These are phyloP conservation scores for Immersiporthe knoxdaviesiana DNA, from an alignment of 2,329 filamentous ascomycete species.

Conservation along the genomic window DNA sequence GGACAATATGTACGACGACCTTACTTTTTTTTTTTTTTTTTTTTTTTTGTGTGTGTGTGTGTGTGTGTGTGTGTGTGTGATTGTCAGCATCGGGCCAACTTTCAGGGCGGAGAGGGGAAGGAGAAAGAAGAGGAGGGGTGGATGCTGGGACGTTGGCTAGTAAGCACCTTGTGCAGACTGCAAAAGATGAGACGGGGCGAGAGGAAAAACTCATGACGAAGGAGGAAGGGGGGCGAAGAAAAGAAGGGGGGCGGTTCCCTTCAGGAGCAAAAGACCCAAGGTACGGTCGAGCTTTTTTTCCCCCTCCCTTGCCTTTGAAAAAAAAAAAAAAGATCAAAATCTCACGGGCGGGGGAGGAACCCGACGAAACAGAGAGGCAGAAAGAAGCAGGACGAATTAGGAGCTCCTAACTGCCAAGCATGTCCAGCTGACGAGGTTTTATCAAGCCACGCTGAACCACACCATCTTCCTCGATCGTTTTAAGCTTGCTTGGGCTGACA, in stretches of 20 bases:
- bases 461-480: neutral
- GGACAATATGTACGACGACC: neutral
- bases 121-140: neutral
- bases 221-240: neutral
- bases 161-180: constrained; percentile 4
- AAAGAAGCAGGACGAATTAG: neutral
- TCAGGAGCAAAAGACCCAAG: neutral
- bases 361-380: neutral
- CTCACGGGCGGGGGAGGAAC: neutral
- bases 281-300: neutral
- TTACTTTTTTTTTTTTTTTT: too few species aligned
- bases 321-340: neutral
- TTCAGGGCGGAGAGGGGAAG: neutral
- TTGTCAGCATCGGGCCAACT: constrained; percentile 8
- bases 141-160: neutral
- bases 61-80: too few species aligned
- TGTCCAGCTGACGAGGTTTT: constrained; percentile 3
- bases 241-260: neutral
- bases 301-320: neutral
- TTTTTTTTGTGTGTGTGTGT: too few species aligned
- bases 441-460: constrained; percentile 12
- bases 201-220: neutral
- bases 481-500: constrained; percentile 1
- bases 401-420: neutral
- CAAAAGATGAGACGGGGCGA: neutral